A percentile compares a stretch with the other conserved stretches of the same genome.
Conservation (phyloP, 352 stramenopile species). For the Pythium periplocum region DNA sequence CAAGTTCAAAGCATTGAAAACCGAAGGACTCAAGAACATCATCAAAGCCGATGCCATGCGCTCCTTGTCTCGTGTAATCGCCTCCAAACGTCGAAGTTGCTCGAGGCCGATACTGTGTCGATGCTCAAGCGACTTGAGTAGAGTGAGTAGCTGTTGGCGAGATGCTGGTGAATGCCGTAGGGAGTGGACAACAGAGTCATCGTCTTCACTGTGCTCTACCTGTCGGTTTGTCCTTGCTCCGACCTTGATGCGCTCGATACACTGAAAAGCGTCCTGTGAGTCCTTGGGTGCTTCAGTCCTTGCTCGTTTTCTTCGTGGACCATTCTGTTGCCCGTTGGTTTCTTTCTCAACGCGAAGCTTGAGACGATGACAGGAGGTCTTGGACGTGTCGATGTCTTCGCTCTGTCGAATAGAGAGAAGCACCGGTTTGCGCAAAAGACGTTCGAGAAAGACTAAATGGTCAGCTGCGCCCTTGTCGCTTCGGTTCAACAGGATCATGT, state of each 20-base stretch:
- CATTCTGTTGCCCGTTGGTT: conserved; percentile 10
- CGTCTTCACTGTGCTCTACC: too few species aligned
- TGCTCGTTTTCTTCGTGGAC: conserved; percentile 22
- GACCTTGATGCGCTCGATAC: conserved; percentile 58
- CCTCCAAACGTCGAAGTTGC: conserved; percentile 9
- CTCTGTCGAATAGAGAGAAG: neutral
- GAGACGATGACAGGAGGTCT: conserved; percentile 16
- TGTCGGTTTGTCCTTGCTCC: too few species aligned
- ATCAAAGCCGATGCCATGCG: too few species aligned
- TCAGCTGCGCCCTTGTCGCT: conserved; percentile 3
- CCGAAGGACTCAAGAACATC: too few species aligned
- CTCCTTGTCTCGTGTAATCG: too few species aligned
- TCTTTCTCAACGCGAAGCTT: conserved; percentile 15
- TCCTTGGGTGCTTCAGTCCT: neutral
- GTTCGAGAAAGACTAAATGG: conserved; percentile 1
- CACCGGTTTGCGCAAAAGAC: conserved; percentile 11
- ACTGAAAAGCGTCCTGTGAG: conserved; percentile 17
- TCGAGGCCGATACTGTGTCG: conserved; percentile 30
- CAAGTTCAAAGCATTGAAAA: too few species aligned
- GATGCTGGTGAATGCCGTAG: conserved; percentile 1
- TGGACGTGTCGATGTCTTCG: neutral
- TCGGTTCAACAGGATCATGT: conserved; percentile 1
- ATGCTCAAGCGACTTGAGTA: conserved; percentile 36
- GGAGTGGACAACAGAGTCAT: too few species aligned
- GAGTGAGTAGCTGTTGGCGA: conserved; percentile 33